A percentile compares a stretch with the other conserved stretches of the same genome.
Conservation (phyloP, 176 grass and related monocot species). For the Thinopyrum elongatum region DNA sequence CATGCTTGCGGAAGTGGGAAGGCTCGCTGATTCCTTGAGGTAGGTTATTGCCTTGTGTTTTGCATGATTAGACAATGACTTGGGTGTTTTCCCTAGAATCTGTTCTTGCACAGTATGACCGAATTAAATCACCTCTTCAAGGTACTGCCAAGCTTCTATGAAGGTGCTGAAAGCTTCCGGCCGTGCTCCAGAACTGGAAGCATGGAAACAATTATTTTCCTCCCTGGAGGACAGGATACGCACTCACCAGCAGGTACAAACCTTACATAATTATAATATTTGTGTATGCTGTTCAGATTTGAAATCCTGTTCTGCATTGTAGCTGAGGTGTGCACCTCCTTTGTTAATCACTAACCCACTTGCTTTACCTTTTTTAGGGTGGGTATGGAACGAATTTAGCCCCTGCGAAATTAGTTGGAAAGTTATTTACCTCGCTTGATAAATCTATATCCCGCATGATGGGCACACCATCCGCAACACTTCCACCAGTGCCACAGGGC, state of each 20-base stretch:
- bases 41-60: constrained; percentile 35
- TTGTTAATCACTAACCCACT: not conserved
- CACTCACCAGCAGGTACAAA: constrained; percentile 85
- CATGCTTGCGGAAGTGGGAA: constrained; percentile 95
- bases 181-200: constrained; percentile 86
- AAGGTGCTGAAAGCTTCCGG: constrained; percentile 83
- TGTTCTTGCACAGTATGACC: constrained; percentile 10
- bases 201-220: constrained; percentile 79
- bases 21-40: constrained; percentile 85
- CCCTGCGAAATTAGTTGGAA: constrained; percentile 82
- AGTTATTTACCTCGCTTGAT: constrained; percentile 86
- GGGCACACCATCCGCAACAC: constrained; percentile 71
- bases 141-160: constrained; percentile 95
- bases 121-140: constrained; percentile 36
- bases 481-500: constrained; percentile 63
- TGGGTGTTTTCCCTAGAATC: not conserved
- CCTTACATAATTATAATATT: constrained; percentile 13
- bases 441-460: constrained; percentile 91
- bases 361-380: constrained; percentile 44
- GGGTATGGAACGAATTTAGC: constrained; percentile 86
- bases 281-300: constrained; percentile 2
- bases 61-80: not conserved
- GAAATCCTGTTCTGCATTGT: constrained; percentile 10
- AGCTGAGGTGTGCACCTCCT: not conserved
- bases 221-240: constrained; percentile 87